Base-by-base conservation (phyloP, 2,329 filamentous ascomycete genomes). In the Stachybotrys chlorohalonatus region DNA sequence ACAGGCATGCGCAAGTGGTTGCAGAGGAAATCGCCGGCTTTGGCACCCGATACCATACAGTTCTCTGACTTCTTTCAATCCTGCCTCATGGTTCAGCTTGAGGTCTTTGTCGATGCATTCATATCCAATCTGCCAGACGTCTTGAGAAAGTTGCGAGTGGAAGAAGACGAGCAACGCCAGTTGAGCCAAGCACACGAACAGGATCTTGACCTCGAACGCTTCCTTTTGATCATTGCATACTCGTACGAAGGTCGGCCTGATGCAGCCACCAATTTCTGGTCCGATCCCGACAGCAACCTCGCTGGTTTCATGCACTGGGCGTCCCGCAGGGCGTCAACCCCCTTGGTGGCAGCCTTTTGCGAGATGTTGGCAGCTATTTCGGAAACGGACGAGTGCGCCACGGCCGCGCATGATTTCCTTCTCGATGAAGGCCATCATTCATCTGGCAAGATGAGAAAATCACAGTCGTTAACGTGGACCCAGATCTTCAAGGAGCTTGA, bases 291-390 rank as follows among this genome's bases (percentile, higher is more conserved):
- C 63, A 91, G 91, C 65, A 96, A 96, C 62, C 76, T 99, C 36
- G 89, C 92, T 58, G 94, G 94, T 0, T 99, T 99, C 67, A 80
- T 99, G 67, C 89, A 95, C 59, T 99, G 94, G 94, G 89, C 92
- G n/a, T 96, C 94, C 4, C 87, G 90, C 62, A 82, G 94, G 63
- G 91, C 95, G 57, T 96, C 95, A 0, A 96, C 95, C 0, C 94
- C 94, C n/a, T 81, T 96, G 30, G 92, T 95, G 56, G 94, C 90
- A 57, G 92, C 93, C 11, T 99, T 97, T 63, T 99, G 94, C 69
- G 93, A 97, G 67, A 93, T 99, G 85, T 77, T 99, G 15, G 89
- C 91, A 64, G 87, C 92, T 1, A 86, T 99, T 51, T 90, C 94
- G 0, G 85, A 86, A 52, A 90, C 90, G 53, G 83, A 90, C 53